Conservation (phyloP, 1,284 basidiomycete species). For the Marasmius tenuissimus region DNA sequence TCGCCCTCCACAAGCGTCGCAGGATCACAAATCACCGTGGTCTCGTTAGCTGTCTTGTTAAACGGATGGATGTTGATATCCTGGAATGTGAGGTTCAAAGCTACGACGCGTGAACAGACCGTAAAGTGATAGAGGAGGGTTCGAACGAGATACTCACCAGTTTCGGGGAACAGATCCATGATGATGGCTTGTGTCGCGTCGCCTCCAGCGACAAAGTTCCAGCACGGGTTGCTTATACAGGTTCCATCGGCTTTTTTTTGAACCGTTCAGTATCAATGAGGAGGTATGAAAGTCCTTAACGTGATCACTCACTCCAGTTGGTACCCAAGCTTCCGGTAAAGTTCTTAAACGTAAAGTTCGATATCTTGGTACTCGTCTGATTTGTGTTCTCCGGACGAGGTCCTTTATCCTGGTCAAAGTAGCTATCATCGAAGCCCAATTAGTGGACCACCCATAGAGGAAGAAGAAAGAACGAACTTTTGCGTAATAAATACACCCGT, state of each 20-base stretch:
- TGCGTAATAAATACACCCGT: constrained; percentile 48
- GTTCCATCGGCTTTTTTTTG: constrained; percentile 31
- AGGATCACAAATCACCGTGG: constrained; percentile 39
- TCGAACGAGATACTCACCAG: constrained; percentile 16
- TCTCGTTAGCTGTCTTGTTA: constrained; percentile 23
- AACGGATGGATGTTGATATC: constrained; percentile 33
- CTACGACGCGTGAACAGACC: constrained; percentile 13
- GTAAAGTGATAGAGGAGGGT: background rate
- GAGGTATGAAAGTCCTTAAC: background rate
- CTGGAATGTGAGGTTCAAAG: constrained; percentile 28
- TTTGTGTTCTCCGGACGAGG: constrained; percentile 33
- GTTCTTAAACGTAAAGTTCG: constrained; percentile 38
- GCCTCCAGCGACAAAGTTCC: constrained; percentile 34
- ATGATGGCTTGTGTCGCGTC: constrained; percentile 33
- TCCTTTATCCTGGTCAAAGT: constrained; percentile 37
- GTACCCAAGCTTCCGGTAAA: constrained; percentile 39
- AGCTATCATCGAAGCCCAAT: constrained; percentile 19
- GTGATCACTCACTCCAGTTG: constrained; percentile 34
- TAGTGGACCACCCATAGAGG: background rate
- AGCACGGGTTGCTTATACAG: constrained; percentile 36
- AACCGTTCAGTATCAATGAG: background rate
- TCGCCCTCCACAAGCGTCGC: constrained; percentile 31
- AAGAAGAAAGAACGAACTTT: constrained; percentile 30
- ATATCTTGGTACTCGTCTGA: constrained; percentile 35
- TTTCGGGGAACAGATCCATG: constrained; percentile 33